A percentile compares a stretch with the other conserved stretches of the same genome.
Conservation (phyloP, 352 stramenopile genomes). For the Pythium grandisporangium region DNA sequence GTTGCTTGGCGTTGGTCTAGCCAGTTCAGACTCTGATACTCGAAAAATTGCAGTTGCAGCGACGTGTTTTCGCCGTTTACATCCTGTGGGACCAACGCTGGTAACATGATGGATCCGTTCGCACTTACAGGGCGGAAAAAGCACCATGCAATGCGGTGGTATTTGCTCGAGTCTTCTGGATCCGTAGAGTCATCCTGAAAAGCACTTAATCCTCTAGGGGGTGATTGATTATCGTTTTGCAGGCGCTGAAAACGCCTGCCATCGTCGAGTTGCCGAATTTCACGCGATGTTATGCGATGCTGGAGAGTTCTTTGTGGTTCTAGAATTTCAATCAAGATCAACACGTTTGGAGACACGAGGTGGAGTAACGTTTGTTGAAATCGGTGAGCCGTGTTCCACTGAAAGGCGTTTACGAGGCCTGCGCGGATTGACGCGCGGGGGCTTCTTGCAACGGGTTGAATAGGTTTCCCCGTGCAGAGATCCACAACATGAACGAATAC, state of each 20-base stretch:
- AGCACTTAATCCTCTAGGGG: no score
- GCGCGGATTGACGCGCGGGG: slow-evolving; percentile 4
- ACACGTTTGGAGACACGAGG: slow-evolving; percentile 24
- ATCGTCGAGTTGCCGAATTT: no score
- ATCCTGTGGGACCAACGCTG: slow-evolving; percentile 1
- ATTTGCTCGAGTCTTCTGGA: no score
- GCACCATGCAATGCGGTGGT: slow-evolving; percentile 32
- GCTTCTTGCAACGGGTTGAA: slow-evolving; percentile 19
- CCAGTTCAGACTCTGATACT: slow-evolving; percentile 53
- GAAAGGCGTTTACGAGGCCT: slow-evolving; percentile 15
- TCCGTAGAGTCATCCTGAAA: no score
- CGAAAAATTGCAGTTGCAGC: slow-evolving; percentile 38
- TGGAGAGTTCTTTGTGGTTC: slow-evolving; percentile 16
- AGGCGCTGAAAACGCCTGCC: no score
- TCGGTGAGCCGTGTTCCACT: slow-evolving; percentile 22
- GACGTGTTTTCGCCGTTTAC: not conserved
- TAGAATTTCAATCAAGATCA: slow-evolving; percentile 52
- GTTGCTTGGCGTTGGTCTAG: slow-evolving; percentile 52
- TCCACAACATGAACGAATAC: slow-evolving; percentile 42
- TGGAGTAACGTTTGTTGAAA: slow-evolving; percentile 8
- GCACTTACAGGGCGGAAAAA: slow-evolving; percentile 54
- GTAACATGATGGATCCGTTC: slow-evolving; percentile 30
- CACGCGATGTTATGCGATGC: no score
- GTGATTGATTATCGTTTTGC: no score
- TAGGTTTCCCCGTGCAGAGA: slow-evolving; percentile 30